Evolutionary conservation across 2,329 filamentous ascomycete species (phyloP).

Genomic region (Microdochium bolleyi): DNA sequence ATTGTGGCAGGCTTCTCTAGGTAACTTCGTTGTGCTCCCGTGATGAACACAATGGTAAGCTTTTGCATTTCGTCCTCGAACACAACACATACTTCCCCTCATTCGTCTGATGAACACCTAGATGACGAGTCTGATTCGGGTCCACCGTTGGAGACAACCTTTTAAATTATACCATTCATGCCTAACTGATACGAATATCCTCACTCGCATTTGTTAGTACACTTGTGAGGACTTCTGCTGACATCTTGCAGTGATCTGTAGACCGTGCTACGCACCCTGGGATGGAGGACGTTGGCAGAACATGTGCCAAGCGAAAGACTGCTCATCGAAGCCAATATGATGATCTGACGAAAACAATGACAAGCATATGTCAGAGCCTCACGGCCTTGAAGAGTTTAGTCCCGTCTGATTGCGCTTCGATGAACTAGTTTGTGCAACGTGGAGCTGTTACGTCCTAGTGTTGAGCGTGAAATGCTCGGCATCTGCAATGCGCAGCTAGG

Average conservation of each 20-base stretch:
- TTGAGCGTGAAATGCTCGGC: neutral
- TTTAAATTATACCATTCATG: slow-evolving; percentile 54
- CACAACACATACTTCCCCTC: slow-evolving; percentile 6
- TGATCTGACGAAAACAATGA: slow-evolving; percentile 76
- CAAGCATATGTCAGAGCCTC: slow-evolving; percentile 97
- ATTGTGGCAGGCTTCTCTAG: neutral
- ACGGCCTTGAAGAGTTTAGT: slow-evolving; percentile 40
- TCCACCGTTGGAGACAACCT: slow-evolving; percentile 52
- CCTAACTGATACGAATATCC: slow-evolving; percentile 33
- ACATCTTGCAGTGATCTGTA: slow-evolving; percentile 7
- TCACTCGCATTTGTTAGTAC: slow-evolving; percentile 1
- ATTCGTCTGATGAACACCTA: slow-evolving; percentile 39
- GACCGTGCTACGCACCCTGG: slow-evolving; percentile 2
- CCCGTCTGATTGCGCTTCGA: slow-evolving; percentile 29
- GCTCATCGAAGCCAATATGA: slow-evolving; percentile 42
- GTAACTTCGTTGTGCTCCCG: neutral
- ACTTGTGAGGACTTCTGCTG: slow-evolving; percentile 12
- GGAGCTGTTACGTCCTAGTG: slow-evolving; percentile 6
- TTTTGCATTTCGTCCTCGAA: slow-evolving; percentile 2
- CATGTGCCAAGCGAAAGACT: slow-evolving; percentile 1
- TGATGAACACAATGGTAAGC: neutral
- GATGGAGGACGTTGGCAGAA: neutral
- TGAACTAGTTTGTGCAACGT: slow-evolving; percentile 3
- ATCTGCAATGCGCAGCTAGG: slow-evolving; percentile 1
- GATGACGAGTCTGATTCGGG: slow-evolving; percentile 60